phyloP scores from a whole-genome alignment of 2,329 filamentous ascomycete species.

The Arthroderma uncinatum region DNA sequence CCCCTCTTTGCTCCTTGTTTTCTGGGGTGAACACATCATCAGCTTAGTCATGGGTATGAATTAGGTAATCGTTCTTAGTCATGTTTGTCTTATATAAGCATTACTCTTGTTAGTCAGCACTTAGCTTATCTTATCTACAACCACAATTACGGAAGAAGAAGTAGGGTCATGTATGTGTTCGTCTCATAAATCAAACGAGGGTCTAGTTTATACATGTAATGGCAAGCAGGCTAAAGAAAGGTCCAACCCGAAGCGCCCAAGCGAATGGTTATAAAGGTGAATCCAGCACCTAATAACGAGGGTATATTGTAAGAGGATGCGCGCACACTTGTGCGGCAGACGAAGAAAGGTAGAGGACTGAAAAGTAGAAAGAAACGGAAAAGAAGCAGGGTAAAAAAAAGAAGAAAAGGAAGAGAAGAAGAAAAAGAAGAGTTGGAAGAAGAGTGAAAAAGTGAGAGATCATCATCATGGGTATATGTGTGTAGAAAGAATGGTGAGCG shows the following conservation, averaged over 20 bases:
- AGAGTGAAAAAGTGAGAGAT: neutral
- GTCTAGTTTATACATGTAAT: conserved; percentile 1
- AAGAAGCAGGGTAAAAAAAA: neutral
- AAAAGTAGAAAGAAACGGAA: neutral
- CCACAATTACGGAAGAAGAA: neutral
- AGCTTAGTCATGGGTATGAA: no score
- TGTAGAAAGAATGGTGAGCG: neutral
- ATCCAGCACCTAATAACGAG: conserved; percentile 3
- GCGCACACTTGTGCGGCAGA: neutral
- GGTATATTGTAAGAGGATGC: neutral
- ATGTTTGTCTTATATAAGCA: no score
- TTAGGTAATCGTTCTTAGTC: no score
- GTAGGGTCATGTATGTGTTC: neutral
- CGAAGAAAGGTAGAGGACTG: neutral
- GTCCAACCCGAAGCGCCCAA: conserved; percentile 4
- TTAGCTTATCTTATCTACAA: neutral
- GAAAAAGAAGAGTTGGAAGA: neutral
- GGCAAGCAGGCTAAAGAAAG: neutral
- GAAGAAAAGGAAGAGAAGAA: neutral
- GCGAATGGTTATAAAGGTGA: conserved; percentile 6
- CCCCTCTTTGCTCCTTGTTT: no score
- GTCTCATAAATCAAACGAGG: neutral
- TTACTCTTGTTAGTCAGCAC: no score
- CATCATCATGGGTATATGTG: neutral
- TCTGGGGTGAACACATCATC: no score